phyloP scores from a whole-genome alignment of 305 asterid genomes.

The Solanum aculeatissimum region DNA sequence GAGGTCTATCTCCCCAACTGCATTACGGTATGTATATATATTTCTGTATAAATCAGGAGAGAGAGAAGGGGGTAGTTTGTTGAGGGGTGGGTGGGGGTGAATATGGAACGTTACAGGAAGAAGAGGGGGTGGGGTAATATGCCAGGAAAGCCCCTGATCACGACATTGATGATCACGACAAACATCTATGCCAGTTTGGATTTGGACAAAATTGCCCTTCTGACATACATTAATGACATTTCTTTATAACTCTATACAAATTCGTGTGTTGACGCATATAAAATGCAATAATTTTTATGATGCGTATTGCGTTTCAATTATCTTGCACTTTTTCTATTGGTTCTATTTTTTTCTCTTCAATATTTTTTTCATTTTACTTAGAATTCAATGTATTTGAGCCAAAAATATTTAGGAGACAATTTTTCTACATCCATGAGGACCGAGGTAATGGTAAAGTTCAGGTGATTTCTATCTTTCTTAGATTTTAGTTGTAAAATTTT shows the following conservation, averaged over 20 bases:
- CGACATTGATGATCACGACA: conserved; percentile 42
- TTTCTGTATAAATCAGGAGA: neutral
- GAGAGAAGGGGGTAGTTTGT: neutral
- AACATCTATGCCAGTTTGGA: conserved; percentile 23
- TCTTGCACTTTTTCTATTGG: no score
- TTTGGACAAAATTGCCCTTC: conserved; percentile 30
- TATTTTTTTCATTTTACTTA: no score
- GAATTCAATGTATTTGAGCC: no score
- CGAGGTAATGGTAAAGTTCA: no score
- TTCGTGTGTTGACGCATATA: no score
- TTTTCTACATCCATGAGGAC: no score
- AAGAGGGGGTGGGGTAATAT: conserved; percentile 3
- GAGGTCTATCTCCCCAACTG: neutral
- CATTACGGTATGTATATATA: neutral
- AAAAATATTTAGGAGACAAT: rapidly evolving
- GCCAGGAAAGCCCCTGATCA: conserved; percentile 48
- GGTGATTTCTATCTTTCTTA: no score
- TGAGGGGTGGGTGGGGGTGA: neutral
- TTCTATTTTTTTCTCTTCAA: no score
- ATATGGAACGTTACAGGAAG: neutral
- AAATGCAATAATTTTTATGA: no score
- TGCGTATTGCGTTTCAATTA: no score
- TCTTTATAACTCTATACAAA: neutral
- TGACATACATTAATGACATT: neutral
- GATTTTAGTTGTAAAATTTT: no score